A percentile compares a stretch with the other conserved stretches of the same genome.
phyloP scores from a whole-genome alignment of 495 filamentous ascomycete genomes.

The Xeromyces bisporus region DNA sequence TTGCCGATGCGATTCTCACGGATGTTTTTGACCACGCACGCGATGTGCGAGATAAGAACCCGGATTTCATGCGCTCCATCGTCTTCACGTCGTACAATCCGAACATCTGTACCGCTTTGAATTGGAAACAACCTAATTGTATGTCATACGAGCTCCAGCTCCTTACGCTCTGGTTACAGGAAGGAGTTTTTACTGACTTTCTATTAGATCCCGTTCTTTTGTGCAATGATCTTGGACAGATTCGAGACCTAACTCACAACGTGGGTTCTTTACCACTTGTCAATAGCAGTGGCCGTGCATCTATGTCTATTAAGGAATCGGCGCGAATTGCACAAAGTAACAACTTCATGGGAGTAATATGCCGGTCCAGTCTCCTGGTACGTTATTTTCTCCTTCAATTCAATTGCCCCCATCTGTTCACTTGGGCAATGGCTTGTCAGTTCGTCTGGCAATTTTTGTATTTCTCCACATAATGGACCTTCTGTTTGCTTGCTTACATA shows the following conservation, averaged over 20 bases:
- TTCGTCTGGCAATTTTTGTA: neutral
- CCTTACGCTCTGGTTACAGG: conserved; percentile 4
- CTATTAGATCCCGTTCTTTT: conserved; percentile 89
- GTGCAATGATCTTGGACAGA: conserved; percentile 72
- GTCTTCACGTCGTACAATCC: conserved; percentile 87
- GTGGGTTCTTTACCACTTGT: conserved; percentile 24
- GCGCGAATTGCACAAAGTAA: conserved; percentile 87
- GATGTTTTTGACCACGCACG: conserved; percentile 88
- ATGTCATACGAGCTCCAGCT: conserved; percentile 12
- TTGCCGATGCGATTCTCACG: conserved; percentile 64
- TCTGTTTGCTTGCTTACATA: conserved; percentile 8
- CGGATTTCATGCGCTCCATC: conserved; percentile 59
- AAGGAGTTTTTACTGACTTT: no score
- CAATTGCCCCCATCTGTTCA: no score
- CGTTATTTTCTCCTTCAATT: conserved; percentile 12
- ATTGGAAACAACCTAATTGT: conserved; percentile 99
- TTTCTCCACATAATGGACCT: conserved; percentile 1
- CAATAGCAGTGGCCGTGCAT: conserved; percentile 47
- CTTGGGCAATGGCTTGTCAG: no score
- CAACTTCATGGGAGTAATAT: conserved; percentile 96
- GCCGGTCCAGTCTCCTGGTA: conserved; percentile 71
- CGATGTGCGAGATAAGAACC: conserved; percentile 46
- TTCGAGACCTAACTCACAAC: conserved; percentile 30
- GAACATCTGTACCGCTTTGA: conserved; percentile 76
- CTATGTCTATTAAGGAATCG: conserved; percentile 81